Conservation (phyloP, 1,284 basidiomycete genomes). For the Athelia sp. region DNA sequence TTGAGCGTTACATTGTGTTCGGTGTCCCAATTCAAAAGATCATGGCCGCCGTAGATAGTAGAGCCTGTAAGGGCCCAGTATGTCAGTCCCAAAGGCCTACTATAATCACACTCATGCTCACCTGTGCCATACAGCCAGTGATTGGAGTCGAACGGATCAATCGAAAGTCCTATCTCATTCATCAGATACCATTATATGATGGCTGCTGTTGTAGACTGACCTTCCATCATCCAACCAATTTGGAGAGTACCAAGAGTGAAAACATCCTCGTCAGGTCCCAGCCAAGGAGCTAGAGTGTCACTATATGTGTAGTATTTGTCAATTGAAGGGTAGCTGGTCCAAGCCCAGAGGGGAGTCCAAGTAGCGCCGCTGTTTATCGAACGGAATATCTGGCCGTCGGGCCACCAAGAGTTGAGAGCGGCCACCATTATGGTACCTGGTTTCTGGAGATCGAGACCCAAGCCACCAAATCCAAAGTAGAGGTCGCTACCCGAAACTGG, state of each 20-base stretch:
- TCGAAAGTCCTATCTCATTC: conserved; percentile 34
- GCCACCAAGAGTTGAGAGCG: conserved; percentile 33
- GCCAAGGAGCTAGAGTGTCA: conserved; percentile 51
- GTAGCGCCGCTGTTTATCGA: conserved; percentile 49
- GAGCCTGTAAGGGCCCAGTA: not conserved
- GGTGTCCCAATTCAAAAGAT: conserved; percentile 52
- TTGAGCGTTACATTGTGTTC: conserved; percentile 38
- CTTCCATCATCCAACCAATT: conserved; percentile 50
- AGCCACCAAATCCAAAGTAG: conserved; percentile 51
- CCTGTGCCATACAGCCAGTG: conserved; percentile 68
- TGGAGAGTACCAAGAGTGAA: conserved; percentile 34
- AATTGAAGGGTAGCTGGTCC: conserved; percentile 42
- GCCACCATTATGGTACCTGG: conserved; percentile 61
- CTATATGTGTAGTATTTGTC: conserved; percentile 52
- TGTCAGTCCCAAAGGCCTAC: not conserved
- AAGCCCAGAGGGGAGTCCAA: conserved; percentile 56
- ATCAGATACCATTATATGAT: conserved; percentile 1
- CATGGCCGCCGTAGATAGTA: conserved; percentile 51
- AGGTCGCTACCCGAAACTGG: conserved; percentile 41
- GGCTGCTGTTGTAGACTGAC: conserved; percentile 15
- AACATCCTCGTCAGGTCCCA: conserved; percentile 42
- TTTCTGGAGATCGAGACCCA: conserved; percentile 53
- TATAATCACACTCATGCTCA: conserved; percentile 32
- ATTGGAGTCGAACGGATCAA: conserved; percentile 61
- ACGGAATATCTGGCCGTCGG: conserved; percentile 65